Conservation (phyloP, 1,139 yeast species). For the Hansenula lynferdii region DNA sequence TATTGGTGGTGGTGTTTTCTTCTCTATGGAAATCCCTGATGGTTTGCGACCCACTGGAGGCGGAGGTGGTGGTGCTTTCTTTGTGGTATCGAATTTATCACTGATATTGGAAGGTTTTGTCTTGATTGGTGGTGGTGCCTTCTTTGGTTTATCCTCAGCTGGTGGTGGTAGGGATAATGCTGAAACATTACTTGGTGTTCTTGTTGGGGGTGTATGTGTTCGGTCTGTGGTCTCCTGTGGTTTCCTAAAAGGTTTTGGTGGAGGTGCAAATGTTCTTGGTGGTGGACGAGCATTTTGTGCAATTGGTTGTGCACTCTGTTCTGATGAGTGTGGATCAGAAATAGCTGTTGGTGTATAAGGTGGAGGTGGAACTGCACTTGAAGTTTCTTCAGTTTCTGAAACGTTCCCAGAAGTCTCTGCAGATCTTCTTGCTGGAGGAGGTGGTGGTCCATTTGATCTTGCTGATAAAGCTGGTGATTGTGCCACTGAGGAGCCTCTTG, state of each 20-base stretch:
- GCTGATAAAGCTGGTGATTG: no score
- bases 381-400: slow-evolving; percentile 7
- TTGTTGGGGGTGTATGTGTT: slow-evolving; percentile 4
- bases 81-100: no score
- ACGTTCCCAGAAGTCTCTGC: not conserved
- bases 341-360: slow-evolving; percentile 15
- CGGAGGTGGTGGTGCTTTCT: slow-evolving; percentile 1
- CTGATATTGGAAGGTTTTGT: slow-evolving; percentile 4
- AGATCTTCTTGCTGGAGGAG: not conserved
- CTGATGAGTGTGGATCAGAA: slow-evolving; percentile 6
- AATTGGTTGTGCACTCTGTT: no score
- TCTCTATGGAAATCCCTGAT: no score
- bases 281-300: not conserved
- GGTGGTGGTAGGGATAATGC: not conserved
- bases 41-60: no score
- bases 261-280: slow-evolving; percentile 17
- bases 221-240: no score
- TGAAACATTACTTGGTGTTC: slow-evolving; percentile 1
- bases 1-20: no score
- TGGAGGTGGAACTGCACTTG: slow-evolving; percentile 13
- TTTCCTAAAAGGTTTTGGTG: slow-evolving; percentile 20
- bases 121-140: slow-evolving; percentile 3
- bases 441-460: not conserved
- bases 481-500: not conserved
- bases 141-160: slow-evolving; percentile 21